phyloP scores from a whole-genome alignment of 441 rosid species.

The Pelargonium fulgidum region DNA sequence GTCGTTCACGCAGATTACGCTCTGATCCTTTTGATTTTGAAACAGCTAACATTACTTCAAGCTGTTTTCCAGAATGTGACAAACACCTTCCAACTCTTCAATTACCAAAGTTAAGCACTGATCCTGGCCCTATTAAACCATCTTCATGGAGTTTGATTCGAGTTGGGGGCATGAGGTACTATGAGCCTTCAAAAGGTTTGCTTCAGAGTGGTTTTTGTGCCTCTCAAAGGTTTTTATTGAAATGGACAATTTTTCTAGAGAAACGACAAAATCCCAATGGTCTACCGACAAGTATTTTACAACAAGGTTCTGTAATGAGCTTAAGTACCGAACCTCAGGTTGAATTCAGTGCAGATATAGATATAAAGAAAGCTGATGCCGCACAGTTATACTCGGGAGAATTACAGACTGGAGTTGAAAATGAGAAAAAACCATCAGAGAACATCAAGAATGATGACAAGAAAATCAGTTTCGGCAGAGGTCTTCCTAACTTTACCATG shows the following conservation, averaged over 20 bases:
- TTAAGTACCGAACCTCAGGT: conserved; percentile 23
- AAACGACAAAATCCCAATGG: conserved; percentile 34
- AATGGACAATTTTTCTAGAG: conserved; percentile 51
- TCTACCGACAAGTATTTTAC: conserved; percentile 23
- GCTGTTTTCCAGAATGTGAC: conserved; percentile 64
- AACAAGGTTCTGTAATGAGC: conserved; percentile 29
- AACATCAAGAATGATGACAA: conserved; percentile 32
- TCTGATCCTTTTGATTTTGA: conserved; percentile 72
- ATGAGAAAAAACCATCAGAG: conserved; percentile 33
- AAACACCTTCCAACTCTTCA: conserved; percentile 52
- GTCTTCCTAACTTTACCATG: conserved; percentile 56
- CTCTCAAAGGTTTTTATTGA: conserved; percentile 51
- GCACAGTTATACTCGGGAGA: conserved; percentile 23
- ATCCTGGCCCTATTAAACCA: conserved; percentile 42
- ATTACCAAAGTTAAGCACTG: conserved; percentile 36
- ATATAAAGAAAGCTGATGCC: conserved; percentile 31
- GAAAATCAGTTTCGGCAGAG: conserved; percentile 58
- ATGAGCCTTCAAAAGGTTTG: conserved; percentile 64
- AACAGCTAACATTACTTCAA: conserved; percentile 49
- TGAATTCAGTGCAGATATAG: conserved; percentile 26
- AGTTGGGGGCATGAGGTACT: conserved; percentile 61
- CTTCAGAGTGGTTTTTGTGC: conserved; percentile 73
- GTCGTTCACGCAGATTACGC: conserved; percentile 55
- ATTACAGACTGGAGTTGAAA: conserved; percentile 29
- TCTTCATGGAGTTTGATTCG: conserved; percentile 77